phyloP scores from a whole-genome alignment of 2,329 filamentous ascomycete genomes.

The Monosporascus sp. region DNA sequence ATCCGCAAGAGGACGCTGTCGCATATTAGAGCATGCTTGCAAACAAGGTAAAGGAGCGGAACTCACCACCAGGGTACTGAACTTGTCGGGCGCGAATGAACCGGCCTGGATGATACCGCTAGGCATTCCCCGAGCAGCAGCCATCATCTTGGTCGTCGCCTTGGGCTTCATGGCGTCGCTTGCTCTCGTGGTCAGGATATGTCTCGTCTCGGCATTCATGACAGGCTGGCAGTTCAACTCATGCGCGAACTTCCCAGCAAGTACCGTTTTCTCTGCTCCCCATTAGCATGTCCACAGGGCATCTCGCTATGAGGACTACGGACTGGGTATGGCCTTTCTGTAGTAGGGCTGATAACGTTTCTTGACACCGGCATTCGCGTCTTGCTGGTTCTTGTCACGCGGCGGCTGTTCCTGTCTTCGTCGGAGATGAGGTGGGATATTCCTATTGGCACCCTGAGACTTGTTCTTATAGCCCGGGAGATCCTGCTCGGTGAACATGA shows the following conservation, averaged over 20 bases:
- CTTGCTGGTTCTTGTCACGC: slow-evolving; percentile 40
- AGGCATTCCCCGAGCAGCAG: slow-evolving; percentile 40
- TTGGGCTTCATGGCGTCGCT: slow-evolving; percentile 57
- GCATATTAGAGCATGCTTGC: slow-evolving; percentile 6
- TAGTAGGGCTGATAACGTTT: slow-evolving; percentile 54
- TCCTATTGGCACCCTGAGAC: slow-evolving; percentile 52
- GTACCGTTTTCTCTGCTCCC: slow-evolving; percentile 65
- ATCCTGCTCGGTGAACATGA: slow-evolving; percentile 90
- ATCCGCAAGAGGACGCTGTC: slow-evolving; percentile 27
- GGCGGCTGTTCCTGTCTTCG: slow-evolving; percentile 38
- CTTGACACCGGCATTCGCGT: slow-evolving; percentile 38
- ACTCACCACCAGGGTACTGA: slow-evolving; percentile 55
- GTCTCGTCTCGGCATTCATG: slow-evolving; percentile 64
- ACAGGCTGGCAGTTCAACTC: slow-evolving; percentile 72
- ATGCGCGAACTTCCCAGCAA: slow-evolving; percentile 67
- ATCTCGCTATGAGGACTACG: slow-evolving; percentile 25
- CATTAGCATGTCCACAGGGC: not conserved
- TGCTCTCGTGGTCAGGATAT: slow-evolving; percentile 54
- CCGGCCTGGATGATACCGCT: slow-evolving; percentile 54
- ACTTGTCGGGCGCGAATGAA: slow-evolving; percentile 41
- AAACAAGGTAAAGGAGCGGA: not conserved
- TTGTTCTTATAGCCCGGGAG: slow-evolving; percentile 68
- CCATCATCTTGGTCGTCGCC: slow-evolving; percentile 42
- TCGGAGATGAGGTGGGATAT: slow-evolving; percentile 52
- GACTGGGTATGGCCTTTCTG: slow-evolving; percentile 70